These are phyloP conservation scores for Leucoagaricus sp. DNA, from an alignment of 1,284 basidiomycete genomes.

Conservation along the genomic window DNA sequence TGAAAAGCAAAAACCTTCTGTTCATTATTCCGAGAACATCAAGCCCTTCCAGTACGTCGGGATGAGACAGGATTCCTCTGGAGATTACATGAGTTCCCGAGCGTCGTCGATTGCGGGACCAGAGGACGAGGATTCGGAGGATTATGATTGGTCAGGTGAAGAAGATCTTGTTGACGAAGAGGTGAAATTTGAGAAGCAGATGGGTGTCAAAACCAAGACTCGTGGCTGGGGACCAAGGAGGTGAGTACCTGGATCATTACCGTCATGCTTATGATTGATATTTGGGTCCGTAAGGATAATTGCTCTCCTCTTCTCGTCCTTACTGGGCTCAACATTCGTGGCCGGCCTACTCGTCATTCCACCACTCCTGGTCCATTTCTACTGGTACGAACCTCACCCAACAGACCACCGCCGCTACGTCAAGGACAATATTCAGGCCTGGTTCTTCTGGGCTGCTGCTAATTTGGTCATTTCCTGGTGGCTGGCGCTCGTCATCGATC, in stretches of 20 bases:
- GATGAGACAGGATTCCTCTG: constrained; percentile 22
- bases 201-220: constrained; percentile 50
- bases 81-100: constrained; percentile 37
- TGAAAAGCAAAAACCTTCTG: constrained; percentile 32
- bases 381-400: constrained; percentile 63
- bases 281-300: constrained; percentile 44
- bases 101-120: constrained; percentile 51
- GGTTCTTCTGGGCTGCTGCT: constrained; percentile 78
- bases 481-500: constrained; percentile 68
- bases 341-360: constrained; percentile 60
- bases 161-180: constrained; percentile 72
- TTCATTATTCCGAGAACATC: constrained; percentile 56
- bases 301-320: constrained; percentile 65
- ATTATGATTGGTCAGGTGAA: constrained; percentile 74
- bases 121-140: constrained; percentile 60
- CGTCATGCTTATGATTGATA: not conserved
- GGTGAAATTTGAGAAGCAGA: constrained; percentile 61
- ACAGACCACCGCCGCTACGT: constrained; percentile 59
- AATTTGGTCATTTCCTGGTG: constrained; percentile 78
- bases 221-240: constrained; percentile 54
- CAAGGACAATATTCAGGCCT: constrained; percentile 68
- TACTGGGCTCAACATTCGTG: constrained; percentile 69
- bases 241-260: constrained; percentile 36
- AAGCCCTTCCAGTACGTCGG: constrained; percentile 8
- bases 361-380: constrained; percentile 63